Conservation (phyloP, 768 basidiomycete species). For the Saitozyma podzolica region DNA sequence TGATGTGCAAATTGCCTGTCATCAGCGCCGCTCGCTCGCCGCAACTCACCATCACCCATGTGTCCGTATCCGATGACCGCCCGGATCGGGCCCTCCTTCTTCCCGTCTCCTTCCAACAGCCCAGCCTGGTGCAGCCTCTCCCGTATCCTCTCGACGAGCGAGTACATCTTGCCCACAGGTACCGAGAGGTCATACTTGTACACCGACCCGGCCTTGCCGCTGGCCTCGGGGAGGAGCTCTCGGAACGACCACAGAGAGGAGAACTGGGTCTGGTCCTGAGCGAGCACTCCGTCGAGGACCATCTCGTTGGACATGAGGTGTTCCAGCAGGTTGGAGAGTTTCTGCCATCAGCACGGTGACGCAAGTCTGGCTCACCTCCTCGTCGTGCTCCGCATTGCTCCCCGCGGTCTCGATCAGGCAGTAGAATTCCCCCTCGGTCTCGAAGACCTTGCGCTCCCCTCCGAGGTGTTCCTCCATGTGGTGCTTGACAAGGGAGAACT, state of each 20-base stretch:
- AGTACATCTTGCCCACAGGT: conserved; percentile 80
- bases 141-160: conserved; percentile 76
- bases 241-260: conserved; percentile 86
- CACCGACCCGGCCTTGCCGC: conserved; percentile 79
- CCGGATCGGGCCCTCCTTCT: conserved; percentile 59
- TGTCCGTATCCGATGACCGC: conserved; percentile 92
- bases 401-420: conserved; percentile 94
- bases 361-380: conserved; percentile 63
- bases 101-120: conserved; percentile 60
- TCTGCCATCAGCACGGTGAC: conserved; percentile 58
- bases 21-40: neutral
- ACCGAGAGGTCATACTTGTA: conserved; percentile 98
- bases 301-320: conserved; percentile 72
- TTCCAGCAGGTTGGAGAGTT: conserved; percentile 78
- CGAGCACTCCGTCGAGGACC: conserved; percentile 85
- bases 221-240: conserved; percentile 87
- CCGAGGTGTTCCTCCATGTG: conserved; percentile 66
- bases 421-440: conserved; percentile 74
- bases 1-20: conserved; percentile 88
- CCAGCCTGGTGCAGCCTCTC: conserved; percentile 62
- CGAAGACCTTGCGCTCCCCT: conserved; percentile 69
- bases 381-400: conserved; percentile 86
- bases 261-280: conserved; percentile 87
- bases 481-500: conserved; percentile 58
- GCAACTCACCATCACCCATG: conserved; percentile 81